Conservation (phyloP, 1,284 basidiomycete species). For the Boletus austroedulis region DNA sequence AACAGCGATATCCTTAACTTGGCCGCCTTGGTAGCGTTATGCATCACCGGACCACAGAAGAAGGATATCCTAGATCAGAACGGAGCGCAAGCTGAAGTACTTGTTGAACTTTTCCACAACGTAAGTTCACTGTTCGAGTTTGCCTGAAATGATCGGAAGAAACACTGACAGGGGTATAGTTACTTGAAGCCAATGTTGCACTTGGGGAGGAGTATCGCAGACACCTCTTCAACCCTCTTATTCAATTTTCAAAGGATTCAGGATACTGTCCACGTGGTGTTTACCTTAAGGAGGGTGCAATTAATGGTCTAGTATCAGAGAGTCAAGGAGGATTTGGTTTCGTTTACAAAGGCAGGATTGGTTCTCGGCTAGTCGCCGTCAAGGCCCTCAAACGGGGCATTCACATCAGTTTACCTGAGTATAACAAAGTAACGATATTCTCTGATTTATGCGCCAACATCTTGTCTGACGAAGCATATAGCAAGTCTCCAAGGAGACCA, state of each 20-base stretch:
- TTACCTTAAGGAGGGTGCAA: constrained; percentile 3
- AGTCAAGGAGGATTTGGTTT: constrained; percentile 21
- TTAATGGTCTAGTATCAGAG: constrained; percentile 3
- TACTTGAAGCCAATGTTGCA: constrained; percentile 21
- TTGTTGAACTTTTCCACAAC: constrained; percentile 23
- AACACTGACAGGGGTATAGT: constrained; percentile 13
- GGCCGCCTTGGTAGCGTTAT: constrained; percentile 11
- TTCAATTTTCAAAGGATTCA: constrained; percentile 17
- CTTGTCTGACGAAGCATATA: constrained; percentile 1
- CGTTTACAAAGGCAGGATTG: constrained; percentile 19
- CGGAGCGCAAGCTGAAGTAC: not conserved
- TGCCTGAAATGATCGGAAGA: not conserved
- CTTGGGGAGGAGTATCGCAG: constrained; percentile 21
- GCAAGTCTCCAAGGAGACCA: constrained; percentile 25
- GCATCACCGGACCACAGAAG: constrained; percentile 9
- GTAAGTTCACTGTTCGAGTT: constrained; percentile 11
- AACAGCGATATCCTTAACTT: constrained; percentile 22
- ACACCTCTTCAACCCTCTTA: constrained; percentile 13
- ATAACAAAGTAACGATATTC: constrained; percentile 18
- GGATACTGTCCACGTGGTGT: constrained; percentile 21
- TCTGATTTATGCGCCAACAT: not conserved
- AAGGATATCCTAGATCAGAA: constrained; percentile 6
- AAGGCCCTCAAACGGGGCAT: constrained; percentile 15
- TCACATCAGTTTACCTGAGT: not conserved
- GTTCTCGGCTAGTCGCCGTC: constrained; percentile 25